Evolutionary conservation across 768 basidiomycete genomes (phyloP).

Genomic region (Trametes cubensis): DNA sequence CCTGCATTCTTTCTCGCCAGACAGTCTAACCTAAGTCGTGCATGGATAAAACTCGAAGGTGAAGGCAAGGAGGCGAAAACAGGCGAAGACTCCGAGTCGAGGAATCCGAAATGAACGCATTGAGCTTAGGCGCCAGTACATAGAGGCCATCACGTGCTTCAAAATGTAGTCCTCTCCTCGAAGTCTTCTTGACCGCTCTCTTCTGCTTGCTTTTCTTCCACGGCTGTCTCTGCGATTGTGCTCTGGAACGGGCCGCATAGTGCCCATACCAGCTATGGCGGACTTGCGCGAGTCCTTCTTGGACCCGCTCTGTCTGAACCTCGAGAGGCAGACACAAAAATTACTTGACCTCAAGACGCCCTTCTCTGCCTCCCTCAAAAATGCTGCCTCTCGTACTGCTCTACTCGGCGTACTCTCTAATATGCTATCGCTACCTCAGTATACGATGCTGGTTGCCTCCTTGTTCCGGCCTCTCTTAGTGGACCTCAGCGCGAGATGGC

Average conservation of each 20-base stretch:
- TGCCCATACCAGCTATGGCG: constrained; percentile 3
- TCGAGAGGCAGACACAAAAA: constrained; percentile 52
- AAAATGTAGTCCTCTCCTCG: no score
- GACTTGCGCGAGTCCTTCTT: neutral
- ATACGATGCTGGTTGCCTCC: constrained; percentile 63
- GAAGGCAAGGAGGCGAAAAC: no score
- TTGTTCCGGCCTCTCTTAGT: constrained; percentile 76
- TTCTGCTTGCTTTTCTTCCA: constrained; percentile 6
- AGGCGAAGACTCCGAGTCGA: no score
- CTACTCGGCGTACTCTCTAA: constrained; percentile 59
- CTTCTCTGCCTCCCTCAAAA: constrained; percentile 42
- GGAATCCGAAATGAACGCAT: no score
- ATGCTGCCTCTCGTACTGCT: constrained; percentile 42
- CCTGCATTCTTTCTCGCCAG: no score
- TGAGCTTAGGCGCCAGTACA: no score
- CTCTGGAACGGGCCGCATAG: neutral
- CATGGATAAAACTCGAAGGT: no score
- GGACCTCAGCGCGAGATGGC: constrained; percentile 83
- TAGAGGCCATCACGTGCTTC: no score
- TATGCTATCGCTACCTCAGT: constrained; percentile 60
- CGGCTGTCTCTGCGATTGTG: neutral
- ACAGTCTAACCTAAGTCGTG: no score
- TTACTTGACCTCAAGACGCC: constrained; percentile 48
- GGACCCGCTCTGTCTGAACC: constrained; percentile 64
- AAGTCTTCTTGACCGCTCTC: neutral